Evolutionary conservation across 352 stramenopile species (phyloP).

Genomic region (Aphanomyces stellatus): DNA sequence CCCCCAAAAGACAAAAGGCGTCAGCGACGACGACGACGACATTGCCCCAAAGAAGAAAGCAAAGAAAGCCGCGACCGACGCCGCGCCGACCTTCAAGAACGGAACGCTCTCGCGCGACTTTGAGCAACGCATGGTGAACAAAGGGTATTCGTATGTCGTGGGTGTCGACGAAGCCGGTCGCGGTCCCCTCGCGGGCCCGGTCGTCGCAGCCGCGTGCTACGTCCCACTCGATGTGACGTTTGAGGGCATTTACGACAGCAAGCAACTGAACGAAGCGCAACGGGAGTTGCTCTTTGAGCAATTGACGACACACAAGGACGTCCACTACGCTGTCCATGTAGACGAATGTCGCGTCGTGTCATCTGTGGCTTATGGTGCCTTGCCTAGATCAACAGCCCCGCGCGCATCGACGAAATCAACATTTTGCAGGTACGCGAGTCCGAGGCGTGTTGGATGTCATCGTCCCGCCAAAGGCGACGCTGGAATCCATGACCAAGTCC

Average conservation of each 20-base stretch:
- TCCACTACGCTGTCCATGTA: constrained; percentile 85
- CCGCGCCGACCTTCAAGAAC: neutral
- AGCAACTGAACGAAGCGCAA: constrained; percentile 92
- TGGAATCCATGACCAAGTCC: constrained; percentile 92
- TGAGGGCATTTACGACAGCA: constrained; percentile 90
- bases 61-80: neutral
- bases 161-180: constrained; percentile 95
- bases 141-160: constrained; percentile 71
- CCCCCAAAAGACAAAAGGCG: neutral
- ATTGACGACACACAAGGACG: constrained; percentile 60
- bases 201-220: constrained; percentile 68
- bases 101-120: constrained; percentile 12
- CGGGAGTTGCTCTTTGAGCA: constrained; percentile 86
- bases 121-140: constrained; percentile 19
- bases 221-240: constrained; percentile 74
- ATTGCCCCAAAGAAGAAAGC: neutral
- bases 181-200: constrained; percentile 90
- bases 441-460: neutral
- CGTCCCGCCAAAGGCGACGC: constrained; percentile 56
- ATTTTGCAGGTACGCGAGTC: constrained; percentile 83
- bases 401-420: constrained; percentile 98
- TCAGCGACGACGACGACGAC: neutral
- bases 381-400: constrained; percentile 36
- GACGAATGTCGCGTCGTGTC: neutral
- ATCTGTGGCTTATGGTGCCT: neutral